These are phyloP conservation scores for Porcisia hertigi DNA, from an alignment of 208 protist species.

Conservation along the genomic window DNA sequence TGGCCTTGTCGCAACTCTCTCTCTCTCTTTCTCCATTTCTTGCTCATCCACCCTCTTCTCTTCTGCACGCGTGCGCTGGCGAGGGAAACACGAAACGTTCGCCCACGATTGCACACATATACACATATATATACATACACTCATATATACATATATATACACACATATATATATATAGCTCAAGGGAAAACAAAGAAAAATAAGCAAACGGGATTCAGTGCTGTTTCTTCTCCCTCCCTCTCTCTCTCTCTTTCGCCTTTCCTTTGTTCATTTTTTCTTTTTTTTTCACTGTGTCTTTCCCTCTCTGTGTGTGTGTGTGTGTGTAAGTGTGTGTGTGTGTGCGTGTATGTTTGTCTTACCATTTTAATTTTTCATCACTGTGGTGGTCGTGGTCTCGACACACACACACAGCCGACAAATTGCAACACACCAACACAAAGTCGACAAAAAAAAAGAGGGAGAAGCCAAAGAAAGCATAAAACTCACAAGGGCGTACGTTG, in stretches of 20 bases:
- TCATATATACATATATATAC: not conserved
- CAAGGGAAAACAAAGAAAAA: slow-evolving; percentile 7
- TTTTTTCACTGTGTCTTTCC: not conserved
- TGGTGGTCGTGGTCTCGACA: not conserved
- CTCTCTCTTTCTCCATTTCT: not conserved
- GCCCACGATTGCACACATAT: not conserved
- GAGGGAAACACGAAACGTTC: too few relatives aligned
- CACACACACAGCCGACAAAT: not conserved
- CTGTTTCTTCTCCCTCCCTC: not conserved
- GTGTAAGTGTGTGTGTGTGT: not conserved
- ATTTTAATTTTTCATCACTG: not conserved
- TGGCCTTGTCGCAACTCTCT: not conserved
- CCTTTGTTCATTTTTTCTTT: not conserved
- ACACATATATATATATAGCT: not conserved
- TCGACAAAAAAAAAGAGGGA: too few relatives aligned
- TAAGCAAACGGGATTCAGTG: not conserved
- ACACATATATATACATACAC: not conserved
- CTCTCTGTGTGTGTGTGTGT: not conserved
- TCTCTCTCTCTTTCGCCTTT: not conserved
- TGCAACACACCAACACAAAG: too few relatives aligned
- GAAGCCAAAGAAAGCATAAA: too few relatives aligned
- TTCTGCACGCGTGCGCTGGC: slow-evolving; percentile 4
- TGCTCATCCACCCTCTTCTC: not conserved
- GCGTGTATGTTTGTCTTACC: not conserved
- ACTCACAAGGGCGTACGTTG: not conserved